These are phyloP conservation scores for Quercus mongolica DNA, from an alignment of 306 rosid genomes.

Conservation along the genomic window DNA sequence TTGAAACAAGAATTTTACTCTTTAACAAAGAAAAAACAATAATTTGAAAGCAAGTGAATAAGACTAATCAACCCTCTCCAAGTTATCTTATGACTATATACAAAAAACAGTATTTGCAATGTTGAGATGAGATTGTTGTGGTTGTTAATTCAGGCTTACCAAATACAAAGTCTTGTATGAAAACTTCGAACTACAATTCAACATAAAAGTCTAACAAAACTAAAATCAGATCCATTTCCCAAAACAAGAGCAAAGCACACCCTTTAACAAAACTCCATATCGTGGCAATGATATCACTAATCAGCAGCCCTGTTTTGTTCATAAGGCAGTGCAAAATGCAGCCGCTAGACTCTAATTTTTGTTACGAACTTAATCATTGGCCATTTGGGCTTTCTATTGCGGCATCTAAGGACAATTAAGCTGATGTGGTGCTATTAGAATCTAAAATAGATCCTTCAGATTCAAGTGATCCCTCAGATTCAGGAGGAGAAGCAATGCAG, in stretches of 20 bases:
- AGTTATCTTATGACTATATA: background rate
- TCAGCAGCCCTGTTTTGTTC: constrained; percentile 43
- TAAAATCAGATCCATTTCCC: background rate
- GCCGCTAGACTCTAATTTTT: constrained; percentile 29
- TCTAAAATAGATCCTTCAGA: no score
- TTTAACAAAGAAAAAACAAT: background rate
- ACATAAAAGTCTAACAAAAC: background rate
- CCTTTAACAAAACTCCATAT: constrained; percentile 23
- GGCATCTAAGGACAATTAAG: no score
- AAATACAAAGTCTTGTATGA: no score
- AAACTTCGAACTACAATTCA: background rate
- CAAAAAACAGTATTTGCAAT: background rate
- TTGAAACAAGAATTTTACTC: background rate
- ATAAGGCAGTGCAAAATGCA: constrained; percentile 42
- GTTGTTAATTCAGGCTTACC: background rate
- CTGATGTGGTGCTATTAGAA: no score
- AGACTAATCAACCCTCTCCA: background rate
- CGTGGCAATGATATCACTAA: constrained; percentile 60
- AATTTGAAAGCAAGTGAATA: background rate
- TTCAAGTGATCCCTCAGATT: no score
- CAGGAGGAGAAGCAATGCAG: no score
- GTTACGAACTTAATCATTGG: background rate
- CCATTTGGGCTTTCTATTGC: no score
- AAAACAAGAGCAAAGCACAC: background rate
- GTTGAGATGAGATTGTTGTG: background rate